Evolutionary conservation across 176 grass and related monocot species (phyloP).

Genomic region (Phoenix roebelenii): DNA sequence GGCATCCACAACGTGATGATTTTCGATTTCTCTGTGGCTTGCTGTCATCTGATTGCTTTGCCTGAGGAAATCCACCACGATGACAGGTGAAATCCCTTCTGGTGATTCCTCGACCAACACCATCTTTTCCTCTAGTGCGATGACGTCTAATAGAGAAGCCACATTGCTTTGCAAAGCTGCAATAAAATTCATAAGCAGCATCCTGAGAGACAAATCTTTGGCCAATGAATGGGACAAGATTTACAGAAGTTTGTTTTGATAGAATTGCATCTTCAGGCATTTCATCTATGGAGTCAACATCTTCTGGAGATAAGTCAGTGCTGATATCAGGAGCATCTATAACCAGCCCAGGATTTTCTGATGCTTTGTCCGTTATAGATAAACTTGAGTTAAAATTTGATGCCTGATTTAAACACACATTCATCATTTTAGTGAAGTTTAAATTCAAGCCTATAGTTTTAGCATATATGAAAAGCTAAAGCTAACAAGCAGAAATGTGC

Average conservation of each 20-base stretch:
- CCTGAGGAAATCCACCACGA: not conserved
- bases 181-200: slow-evolving; percentile 3
- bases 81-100: not conserved
- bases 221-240: no score
- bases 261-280: not conserved
- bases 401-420: not conserved
- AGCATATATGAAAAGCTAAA: no score
- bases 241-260: not conserved
- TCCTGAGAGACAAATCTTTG: not conserved
- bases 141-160: slow-evolving; percentile 3
- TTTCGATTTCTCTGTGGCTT: slow-evolving; percentile 1
- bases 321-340: not conserved
- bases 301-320: not conserved
- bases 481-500: no score
- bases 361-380: not conserved
- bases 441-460: no score
- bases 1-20: slow-evolving; percentile 2
- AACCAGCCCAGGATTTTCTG: slow-evolving; percentile 1
- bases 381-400: not conserved
- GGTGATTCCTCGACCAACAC: slow-evolving; percentile 1
- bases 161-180: slow-evolving; percentile 4
- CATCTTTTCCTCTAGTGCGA: slow-evolving; percentile 3
- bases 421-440: no score
- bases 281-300: not conserved
- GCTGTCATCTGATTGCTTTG: not conserved